Base-by-base conservation (phyloP, 1,139 yeast genomes). In the Hansenula lynferdii region DNA sequence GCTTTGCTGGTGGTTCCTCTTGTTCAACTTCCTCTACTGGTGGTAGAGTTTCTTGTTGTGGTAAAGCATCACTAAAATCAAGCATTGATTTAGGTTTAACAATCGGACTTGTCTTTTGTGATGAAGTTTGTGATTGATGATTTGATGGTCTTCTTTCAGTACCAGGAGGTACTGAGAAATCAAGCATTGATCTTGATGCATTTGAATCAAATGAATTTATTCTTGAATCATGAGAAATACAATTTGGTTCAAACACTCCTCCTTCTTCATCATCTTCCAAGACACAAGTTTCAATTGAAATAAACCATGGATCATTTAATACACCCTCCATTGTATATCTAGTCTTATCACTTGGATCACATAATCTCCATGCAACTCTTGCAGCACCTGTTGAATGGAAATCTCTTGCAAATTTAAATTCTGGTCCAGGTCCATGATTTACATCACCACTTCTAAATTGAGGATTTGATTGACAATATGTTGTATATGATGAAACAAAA, bases 311-410 rank as follows among this genome's bases (percentile, higher is more conserved):
- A 52, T 83, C 89, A 8, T 63, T 52, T 45, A 80, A 75, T 29
- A 84, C 60, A 28, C 68, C 67, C 1, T 72, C 69, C 49, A 83
- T 53, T 19, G 72, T 68, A 56, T 79, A 78, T 44, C 94, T 65
- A 9, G 74, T 63, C 2, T 49, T 54, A 0, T 71, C 65, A 22
- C 75, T 65, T 8, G 87, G 86, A 53, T 83, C 89, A 52, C 85
- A 77, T 40, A 84, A 62, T 55, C 84, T 74, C 89, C 90, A 82
- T 7, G 87, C 86, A 7, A 78, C 77, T 48, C 89, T 68, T 5
- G 85, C 70, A 15, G 82, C 81, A 16, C 79, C 79, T 1, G 72
- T 57, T 36, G 71, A 68, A 23, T 73, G 76, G 57, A 82, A 80
- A 41, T 73, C 75, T 33, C 74, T 67, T 0, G 85, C 82, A 65